Conservation (phyloP, 2,329 filamentous ascomycete genomes). For the Xylariaceae sp. region DNA sequence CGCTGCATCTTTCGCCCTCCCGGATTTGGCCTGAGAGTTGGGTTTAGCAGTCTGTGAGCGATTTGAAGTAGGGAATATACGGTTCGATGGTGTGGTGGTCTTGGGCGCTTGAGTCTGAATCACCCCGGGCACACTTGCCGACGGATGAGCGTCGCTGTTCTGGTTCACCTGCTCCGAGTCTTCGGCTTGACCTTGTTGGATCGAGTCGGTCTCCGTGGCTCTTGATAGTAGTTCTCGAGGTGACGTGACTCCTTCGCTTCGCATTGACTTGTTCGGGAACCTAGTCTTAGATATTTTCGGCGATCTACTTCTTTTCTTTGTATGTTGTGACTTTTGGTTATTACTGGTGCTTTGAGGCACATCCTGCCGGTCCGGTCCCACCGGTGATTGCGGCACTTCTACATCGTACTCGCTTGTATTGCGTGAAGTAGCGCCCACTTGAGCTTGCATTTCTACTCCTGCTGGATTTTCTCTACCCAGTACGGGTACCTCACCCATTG, state of each 20-base stretch:
- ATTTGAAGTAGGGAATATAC: background rate
- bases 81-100: background rate
- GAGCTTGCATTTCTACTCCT: background rate
- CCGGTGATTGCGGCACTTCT: slow-evolving; percentile 3
- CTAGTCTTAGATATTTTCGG: background rate
- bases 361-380: background rate
- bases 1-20: background rate
- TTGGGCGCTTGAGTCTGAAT: background rate
- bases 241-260: background rate
- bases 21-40: background rate
- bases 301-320: slow-evolving; percentile 11
- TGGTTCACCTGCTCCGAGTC: background rate
- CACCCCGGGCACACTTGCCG: background rate
- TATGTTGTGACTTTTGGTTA: background rate
- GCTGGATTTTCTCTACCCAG: background rate
- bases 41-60: background rate
- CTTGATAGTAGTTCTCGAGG: background rate
- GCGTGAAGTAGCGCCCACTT: background rate
- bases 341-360: background rate
- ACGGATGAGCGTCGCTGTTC: background rate
- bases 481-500: background rate
- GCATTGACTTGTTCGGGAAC: slow-evolving; percentile 3
- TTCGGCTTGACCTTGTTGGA: background rate
- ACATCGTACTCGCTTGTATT: background rate
- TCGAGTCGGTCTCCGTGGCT: background rate